Evolutionary conservation across 805 yeast genomes (phyloP), one percentile per base, ranked within the genome.

Genomic region (Jamesozyma rosinii): DNA sequence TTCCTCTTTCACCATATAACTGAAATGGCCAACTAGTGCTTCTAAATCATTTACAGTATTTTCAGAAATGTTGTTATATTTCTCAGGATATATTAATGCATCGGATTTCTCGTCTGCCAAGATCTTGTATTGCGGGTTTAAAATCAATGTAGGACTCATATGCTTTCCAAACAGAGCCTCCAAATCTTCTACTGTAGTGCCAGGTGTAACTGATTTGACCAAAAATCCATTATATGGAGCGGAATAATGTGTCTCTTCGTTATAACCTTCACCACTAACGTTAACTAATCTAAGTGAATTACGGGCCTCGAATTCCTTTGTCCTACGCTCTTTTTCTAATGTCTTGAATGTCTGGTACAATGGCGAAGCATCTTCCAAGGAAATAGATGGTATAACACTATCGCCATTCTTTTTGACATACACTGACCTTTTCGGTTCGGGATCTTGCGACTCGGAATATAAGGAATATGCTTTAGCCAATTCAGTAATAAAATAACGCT

Each of bases 361-460:
- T 1, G 71, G 65, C 35, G 70, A 40, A 3, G 59, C 54, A 20
- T 58, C 65, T n/a, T 22, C 40, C 20, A 62, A 44, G 6, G 54
- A 43, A 15, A 61, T 20, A 1, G 36, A 17, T 21, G 66, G 66
- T 4, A 5, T 26, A 4, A 24, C 20, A 30, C 54, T 51, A 0
- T 68, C 57, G 1, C 43, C 49, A 5, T 58, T 55, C 37, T 69
- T 59, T 40, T 67, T 63, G n/a, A 87, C 69, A 49, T 75, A 79
- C 0, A 87, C 90, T 10, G 82, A 75, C 47, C 95, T 63, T 41
- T 76, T 69, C 0, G 95, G 95, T 50, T 86, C 95, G 2, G 75
- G 76, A 59, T 85, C 95, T 48, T 84, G 92, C 1, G 89, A 75
- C 53, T 83, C 88, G 0, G 82, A 68, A 51, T 74, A 78, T 11